These are phyloP conservation scores for Aquilaria malaccensis DNA, from an alignment of 345 rosid genomes.

Conservation along the genomic window DNA sequence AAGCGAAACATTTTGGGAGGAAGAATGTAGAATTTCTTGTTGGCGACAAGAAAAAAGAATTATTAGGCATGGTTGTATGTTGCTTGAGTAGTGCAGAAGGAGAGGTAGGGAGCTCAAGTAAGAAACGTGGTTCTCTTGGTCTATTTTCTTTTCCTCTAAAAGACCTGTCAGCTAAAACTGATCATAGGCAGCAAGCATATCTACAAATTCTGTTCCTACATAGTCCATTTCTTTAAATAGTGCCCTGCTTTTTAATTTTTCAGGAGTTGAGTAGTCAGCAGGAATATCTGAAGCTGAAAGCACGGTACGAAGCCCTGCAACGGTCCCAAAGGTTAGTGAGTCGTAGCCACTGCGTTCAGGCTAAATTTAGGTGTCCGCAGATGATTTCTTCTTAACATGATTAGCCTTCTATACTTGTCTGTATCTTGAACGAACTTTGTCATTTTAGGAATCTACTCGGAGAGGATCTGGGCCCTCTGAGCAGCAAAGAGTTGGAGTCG, in stretches of 20 bases:
- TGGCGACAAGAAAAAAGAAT: too few relatives aligned
- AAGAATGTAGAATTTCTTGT: too few relatives aligned
- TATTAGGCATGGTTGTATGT: too few relatives aligned
- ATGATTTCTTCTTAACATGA: not conserved
- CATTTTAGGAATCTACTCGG: constrained; percentile 67
- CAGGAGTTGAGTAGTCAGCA: constrained; percentile 90
- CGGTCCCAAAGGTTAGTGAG: constrained; percentile 64
- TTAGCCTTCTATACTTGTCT: not conserved
- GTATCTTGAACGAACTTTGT: not conserved
- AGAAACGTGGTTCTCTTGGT: too few relatives aligned
- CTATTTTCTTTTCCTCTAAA: not conserved
- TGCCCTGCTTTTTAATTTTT: not conserved
- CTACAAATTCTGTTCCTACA: not conserved
- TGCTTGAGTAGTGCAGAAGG: too few relatives aligned
- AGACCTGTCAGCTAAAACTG: too few relatives aligned
- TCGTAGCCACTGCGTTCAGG: not conserved
- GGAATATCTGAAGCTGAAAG: constrained; percentile 92
- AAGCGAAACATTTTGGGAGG: too few relatives aligned
- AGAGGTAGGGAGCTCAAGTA: too few relatives aligned
- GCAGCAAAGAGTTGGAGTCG: constrained; percentile 82
- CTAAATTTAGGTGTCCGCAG: not conserved
- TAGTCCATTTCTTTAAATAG: constrained; percentile 4
- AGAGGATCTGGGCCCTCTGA: constrained; percentile 85
- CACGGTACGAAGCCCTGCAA: constrained; percentile 75
- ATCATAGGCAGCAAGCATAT: too few relatives aligned